These are phyloP conservation scores for Microdochium bolleyi DNA, from an alignment of 2,329 filamentous ascomycete species.

Conservation along the genomic window DNA sequence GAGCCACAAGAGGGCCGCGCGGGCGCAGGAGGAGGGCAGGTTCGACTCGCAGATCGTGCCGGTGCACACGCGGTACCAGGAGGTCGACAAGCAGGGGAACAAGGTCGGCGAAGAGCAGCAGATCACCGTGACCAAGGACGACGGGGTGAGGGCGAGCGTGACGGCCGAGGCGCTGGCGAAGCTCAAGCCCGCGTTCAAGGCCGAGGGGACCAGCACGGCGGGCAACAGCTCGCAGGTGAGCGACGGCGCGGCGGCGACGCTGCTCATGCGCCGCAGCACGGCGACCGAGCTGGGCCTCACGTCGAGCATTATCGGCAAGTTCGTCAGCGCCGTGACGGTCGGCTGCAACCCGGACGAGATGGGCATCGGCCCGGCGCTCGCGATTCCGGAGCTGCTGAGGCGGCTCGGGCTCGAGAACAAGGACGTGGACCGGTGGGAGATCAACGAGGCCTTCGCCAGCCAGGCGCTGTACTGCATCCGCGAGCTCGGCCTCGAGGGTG, in stretches of 20 bases:
- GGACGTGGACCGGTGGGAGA: conserved; percentile 83
- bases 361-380: conserved; percentile 82
- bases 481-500: conserved; percentile 56
- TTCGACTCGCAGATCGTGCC: conserved; percentile 78
- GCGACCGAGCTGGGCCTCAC: conserved; percentile 65
- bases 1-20: conserved; percentile 65
- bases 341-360: conserved; percentile 88
- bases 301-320: conserved; percentile 69
- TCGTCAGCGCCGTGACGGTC: conserved; percentile 66
- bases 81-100: conserved; percentile 52
- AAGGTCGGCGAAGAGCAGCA: conserved; percentile 46
- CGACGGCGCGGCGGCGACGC: conserved; percentile 76
- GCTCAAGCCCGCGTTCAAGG: conserved; percentile 79
- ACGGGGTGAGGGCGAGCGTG: conserved; percentile 68
- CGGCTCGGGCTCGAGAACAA: conserved; percentile 56
- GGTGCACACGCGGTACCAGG: conserved; percentile 62
- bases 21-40: conserved; percentile 58
- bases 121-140: conserved; percentile 68
- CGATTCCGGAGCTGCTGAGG: conserved; percentile 73
- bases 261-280: conserved; percentile 79
- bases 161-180: conserved; percentile 63
- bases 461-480: conserved; percentile 65
- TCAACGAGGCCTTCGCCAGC: conserved; percentile 76
- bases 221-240: conserved; percentile 83
- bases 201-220: conserved; percentile 70